A percentile compares a stretch with the other conserved stretches of the same genome.
phyloP scores from a whole-genome alignment of 2,329 filamentous ascomycete species.

The Exophiala alcalophila region DNA sequence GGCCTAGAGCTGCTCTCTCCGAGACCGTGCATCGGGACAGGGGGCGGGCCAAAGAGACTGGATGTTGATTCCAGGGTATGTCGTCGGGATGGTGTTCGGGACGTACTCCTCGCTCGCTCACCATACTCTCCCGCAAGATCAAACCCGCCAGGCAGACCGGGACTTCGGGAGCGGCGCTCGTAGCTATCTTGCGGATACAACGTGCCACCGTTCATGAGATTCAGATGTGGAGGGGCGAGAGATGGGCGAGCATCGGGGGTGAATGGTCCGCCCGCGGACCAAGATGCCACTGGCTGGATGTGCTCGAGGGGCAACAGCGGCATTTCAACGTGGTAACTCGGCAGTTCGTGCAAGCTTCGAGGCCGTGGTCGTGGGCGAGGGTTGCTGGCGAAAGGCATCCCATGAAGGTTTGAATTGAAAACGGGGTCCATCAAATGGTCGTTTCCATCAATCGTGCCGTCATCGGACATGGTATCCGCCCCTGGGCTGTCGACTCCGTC shows the following conservation, averaged over 20 bases:
- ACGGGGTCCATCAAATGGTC: slow-evolving; percentile 28
- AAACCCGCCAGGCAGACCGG: slow-evolving; percentile 10
- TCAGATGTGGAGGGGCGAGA: slow-evolving; percentile 17
- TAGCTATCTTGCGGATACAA: slow-evolving; percentile 13
- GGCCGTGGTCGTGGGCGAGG: slow-evolving; percentile 23
- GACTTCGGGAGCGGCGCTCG: slow-evolving; percentile 22
- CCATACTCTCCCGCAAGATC: slow-evolving; percentile 19
- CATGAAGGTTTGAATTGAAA: slow-evolving; percentile 22
- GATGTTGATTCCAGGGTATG: slow-evolving; percentile 25
- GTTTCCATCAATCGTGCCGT: slow-evolving; percentile 31
- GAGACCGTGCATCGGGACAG: slow-evolving; percentile 17
- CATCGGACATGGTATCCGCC: slow-evolving; percentile 30
- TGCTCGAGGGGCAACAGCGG: slow-evolving; percentile 28
- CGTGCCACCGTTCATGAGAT: slow-evolving; percentile 11
- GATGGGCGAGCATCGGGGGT: slow-evolving; percentile 20
- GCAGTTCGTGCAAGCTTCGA: slow-evolving; percentile 30
- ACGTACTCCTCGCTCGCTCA: slow-evolving; percentile 22
- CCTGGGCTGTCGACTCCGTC: slow-evolving; percentile 30
- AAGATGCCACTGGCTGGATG: slow-evolving; percentile 26
- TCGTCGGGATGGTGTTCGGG: slow-evolving; percentile 26
- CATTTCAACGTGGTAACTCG: slow-evolving; percentile 31
- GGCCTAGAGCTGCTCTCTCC: slow-evolving; percentile 19
- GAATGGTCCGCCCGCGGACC: slow-evolving; percentile 26
- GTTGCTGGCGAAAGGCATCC: slow-evolving; percentile 20
- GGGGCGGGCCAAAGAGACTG: slow-evolving; percentile 18